A percentile compares a stretch with the other conserved stretches of the same genome.
Conservation (phyloP, 495 filamentous ascomycete species). For the Penicillium bialowiezense region DNA sequence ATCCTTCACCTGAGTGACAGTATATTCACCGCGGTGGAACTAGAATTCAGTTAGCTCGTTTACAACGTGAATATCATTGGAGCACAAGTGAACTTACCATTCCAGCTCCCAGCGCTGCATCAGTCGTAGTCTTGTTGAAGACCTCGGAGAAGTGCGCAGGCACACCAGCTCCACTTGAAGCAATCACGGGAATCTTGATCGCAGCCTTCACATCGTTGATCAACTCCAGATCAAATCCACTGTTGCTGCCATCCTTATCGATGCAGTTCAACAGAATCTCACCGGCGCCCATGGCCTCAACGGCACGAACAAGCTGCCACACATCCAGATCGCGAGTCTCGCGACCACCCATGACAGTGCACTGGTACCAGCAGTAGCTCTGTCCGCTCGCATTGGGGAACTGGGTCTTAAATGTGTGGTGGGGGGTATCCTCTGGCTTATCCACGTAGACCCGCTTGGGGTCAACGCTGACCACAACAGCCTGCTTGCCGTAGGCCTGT, state of each 20-base stretch:
- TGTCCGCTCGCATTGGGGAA: conserved; percentile 73
- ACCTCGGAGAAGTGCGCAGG: conserved; percentile 90
- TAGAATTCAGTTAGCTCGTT: conserved; percentile 26
- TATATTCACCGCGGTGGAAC: conserved; percentile 95
- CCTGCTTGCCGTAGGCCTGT: conserved; percentile 90
- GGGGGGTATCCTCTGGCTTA: conserved; percentile 65
- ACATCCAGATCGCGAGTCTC: conserved; percentile 91
- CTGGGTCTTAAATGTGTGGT: conserved; percentile 72
- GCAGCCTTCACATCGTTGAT: conserved; percentile 81
- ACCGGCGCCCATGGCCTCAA: conserved; percentile 93
- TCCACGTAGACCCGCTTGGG: conserved; percentile 87
- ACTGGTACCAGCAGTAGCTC: conserved; percentile 92
- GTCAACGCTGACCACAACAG: conserved; percentile 94
- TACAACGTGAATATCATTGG: background rate
- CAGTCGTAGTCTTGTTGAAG: conserved; percentile 77
- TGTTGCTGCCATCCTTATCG: conserved; percentile 93
- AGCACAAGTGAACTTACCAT: conserved; percentile 58
- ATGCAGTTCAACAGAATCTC: conserved; percentile 97
- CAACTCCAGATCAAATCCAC: conserved; percentile 91
- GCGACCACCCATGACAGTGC: conserved; percentile 91
- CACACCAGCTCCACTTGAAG: conserved; percentile 88
- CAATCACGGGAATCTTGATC: conserved; percentile 89
- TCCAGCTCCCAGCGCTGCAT: conserved; percentile 91
- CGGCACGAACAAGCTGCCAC: conserved; percentile 77
- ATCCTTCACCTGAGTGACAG: conserved; percentile 91